Conservation (phyloP, 2,329 filamentous ascomycete species). For the Claviceps citrina region DNA sequence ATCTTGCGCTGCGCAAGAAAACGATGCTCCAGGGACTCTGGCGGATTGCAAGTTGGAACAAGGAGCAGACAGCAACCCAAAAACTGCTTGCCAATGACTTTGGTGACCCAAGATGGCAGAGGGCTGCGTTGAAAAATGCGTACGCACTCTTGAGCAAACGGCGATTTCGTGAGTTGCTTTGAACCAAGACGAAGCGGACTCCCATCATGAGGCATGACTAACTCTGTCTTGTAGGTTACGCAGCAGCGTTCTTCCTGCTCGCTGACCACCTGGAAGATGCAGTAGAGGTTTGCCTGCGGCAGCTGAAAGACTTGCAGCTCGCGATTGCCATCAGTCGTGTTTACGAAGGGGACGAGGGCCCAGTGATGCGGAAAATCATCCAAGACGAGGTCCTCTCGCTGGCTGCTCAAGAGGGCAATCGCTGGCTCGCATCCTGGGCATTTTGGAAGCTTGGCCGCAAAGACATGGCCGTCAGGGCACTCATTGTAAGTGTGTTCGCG, state of each 20-base stretch:
- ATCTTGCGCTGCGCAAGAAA: conserved; percentile 83
- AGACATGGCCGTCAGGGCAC: conserved; percentile 68
- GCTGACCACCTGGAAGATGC: conserved; percentile 76
- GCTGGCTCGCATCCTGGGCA: conserved; percentile 91
- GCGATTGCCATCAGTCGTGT: conserved; percentile 77
- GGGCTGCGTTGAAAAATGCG: conserved; percentile 83
- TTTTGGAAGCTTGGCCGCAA: conserved; percentile 79
- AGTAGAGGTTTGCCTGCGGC: conserved; percentile 70
- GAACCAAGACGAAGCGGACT: background rate
- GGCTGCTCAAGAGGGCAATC: conserved; percentile 67
- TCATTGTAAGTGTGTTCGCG: conserved; percentile 57
- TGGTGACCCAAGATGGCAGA: conserved; percentile 70
- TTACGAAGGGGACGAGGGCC: conserved; percentile 72
- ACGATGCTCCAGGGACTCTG: conserved; percentile 77
- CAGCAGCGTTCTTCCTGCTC: conserved; percentile 87
- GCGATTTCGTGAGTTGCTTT: conserved; percentile 52
- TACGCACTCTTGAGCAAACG: conserved; percentile 87
- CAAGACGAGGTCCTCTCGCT: conserved; percentile 64
- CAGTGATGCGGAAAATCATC: conserved; percentile 57
- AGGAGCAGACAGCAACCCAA: conserved; percentile 68
- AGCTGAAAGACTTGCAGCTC: conserved; percentile 76
- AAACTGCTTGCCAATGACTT: conserved; percentile 84
- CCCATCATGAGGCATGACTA: background rate
- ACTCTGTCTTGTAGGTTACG: conserved; percentile 49
- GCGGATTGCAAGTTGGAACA: conserved; percentile 85